Evolutionary conservation across 2,329 filamentous ascomycete species (phyloP), one percentile per base, ranked within the genome.

Genomic region (Colletotrichum viniferum): DNA sequence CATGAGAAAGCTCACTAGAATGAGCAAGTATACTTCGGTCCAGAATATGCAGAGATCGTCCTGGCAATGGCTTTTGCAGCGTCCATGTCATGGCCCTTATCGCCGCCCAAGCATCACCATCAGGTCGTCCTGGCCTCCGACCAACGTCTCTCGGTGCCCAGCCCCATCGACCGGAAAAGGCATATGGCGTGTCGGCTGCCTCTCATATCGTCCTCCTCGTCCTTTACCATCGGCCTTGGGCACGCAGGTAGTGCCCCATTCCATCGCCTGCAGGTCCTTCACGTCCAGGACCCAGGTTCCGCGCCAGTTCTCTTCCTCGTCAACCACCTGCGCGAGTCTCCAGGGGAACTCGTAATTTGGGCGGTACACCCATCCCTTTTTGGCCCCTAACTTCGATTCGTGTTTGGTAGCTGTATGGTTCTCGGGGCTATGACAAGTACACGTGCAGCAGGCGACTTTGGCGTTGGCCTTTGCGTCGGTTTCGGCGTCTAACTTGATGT

Each of bases 231-330:
- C 43, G 5, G 26, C 68, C 48, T 76, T 78, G 24, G 75, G 76
- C 60, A 78, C 76, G 30, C 0, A 32, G 30, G 18, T 64, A 43
- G 66, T 78, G 64, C 65, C 69, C 76, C 76, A 78, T 6, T 77
- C 68, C 72, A 79, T 77, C 30, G 73, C 77, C 65, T 16, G 52
- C 66, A 78, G 36, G 60, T 78, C 77, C 58, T 78, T 78, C 4
- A 78, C 77, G 67, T 78, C 77, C 32, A 78, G 62, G 13, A 75
- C 71, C 77, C 77, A 79, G 26, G 76, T 79, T 32, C 77, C 74
- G 56, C 77, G 77, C 78, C 78, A 79, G 76, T 79, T 79, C 34
- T 77, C 77, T 68, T 79, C 77, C 65, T 70, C 52, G 7, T 78
- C 66, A 28, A 79, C 71, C 21, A 75, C 26, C 36, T 76, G 72